A percentile compares a stretch with the other conserved stretches of the same genome.
Evolutionary conservation across 305 asterid species (phyloP).

Genomic region (Solanum hybrid): DNA sequence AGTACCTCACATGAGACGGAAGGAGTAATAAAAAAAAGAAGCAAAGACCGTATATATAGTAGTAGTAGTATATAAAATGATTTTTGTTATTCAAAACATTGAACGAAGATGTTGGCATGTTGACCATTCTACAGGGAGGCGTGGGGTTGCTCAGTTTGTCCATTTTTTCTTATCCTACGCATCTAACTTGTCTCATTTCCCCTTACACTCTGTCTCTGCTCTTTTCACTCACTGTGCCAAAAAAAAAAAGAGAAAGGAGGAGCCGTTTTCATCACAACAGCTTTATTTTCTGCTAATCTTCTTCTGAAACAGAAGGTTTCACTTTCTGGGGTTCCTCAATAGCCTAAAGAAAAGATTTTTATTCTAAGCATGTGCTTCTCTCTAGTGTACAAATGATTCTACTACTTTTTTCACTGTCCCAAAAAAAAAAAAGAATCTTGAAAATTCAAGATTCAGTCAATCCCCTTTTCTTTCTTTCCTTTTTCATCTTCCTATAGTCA

Average conservation of each 20-base stretch:
- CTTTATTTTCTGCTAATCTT: constrained; percentile 19
- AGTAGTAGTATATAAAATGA: not conserved
- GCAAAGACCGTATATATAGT: not conserved
- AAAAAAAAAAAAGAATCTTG: not conserved
- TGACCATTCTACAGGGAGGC: constrained; percentile 14
- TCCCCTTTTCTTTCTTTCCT: constrained; percentile 22
- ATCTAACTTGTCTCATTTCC: not conserved
- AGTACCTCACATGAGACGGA: too few species aligned
- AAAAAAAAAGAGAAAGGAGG: constrained; percentile 27
- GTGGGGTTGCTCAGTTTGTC: constrained; percentile 15
- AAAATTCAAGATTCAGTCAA: constrained; percentile 6
- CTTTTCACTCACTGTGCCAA: constrained; percentile 23
- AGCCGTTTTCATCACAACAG: constrained; percentile 59
- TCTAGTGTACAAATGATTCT: constrained; percentile 20
- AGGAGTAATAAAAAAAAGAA: too few species aligned
- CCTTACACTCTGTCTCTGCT: constrained; percentile 2
- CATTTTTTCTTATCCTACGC: not conserved
- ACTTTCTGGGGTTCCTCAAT: constrained; percentile 11
- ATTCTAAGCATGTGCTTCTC: constrained; percentile 13
- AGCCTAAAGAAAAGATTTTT: not conserved
- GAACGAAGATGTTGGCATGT: constrained; percentile 6
- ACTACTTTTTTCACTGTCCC: constrained; percentile 14
- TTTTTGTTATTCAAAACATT: not conserved
- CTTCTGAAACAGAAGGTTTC: constrained; percentile 6
- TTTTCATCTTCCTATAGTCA: constrained; percentile 14